Base-by-base conservation (phyloP, 352 stramenopile species). In the Globisporangium nunn region DNA sequence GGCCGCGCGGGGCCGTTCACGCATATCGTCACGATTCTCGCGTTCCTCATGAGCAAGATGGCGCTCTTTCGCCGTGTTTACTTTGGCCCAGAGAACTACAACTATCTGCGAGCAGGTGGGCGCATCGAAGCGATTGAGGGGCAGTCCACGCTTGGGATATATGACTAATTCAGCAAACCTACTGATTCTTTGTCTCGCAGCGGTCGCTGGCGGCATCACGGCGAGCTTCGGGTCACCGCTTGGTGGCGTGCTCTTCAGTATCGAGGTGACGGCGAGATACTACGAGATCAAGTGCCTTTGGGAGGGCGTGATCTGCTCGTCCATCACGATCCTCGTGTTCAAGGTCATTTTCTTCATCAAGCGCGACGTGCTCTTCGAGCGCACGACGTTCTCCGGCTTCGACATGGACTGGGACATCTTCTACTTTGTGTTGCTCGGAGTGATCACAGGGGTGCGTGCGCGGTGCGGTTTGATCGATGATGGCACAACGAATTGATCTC, bases 201-300 rank as follows among this genome's bases (percentile, higher is more conserved):
- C 78, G 18, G 76, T 91, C 28, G 84, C 84, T 0, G 88, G 77
- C 57, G 84, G 84, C 23, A 81, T 91, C 56, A 92, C 84, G 0
- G 81, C 84, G 28, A 89, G 78, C 45, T 94, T 94, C 46, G 84
- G 84, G 5, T 89, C 82, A 0, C 84, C 84, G 2, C 63, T 94
- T 0, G 84, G 84, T 6, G 82, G 84, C 6, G 74, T 94, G 10
- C 61, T 94, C 3, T 94, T 87, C 63, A 91, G 82, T 43, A 93
- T 94, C 33, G 85, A 94, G 66, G 85, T 94, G 33, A 91, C 82
- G 3, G 81, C 82, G 4, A 85, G 81, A 37, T 91, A 88, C 54
- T 94, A 93, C 62, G 80, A 90, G 58, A 89, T 94, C 65, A 88
- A 87, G 61, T 90, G 76, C 15, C 68, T 93, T 7, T 93, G 83